Conservation (phyloP, 345 rosid species). For the Ceriops tagal region DNA sequence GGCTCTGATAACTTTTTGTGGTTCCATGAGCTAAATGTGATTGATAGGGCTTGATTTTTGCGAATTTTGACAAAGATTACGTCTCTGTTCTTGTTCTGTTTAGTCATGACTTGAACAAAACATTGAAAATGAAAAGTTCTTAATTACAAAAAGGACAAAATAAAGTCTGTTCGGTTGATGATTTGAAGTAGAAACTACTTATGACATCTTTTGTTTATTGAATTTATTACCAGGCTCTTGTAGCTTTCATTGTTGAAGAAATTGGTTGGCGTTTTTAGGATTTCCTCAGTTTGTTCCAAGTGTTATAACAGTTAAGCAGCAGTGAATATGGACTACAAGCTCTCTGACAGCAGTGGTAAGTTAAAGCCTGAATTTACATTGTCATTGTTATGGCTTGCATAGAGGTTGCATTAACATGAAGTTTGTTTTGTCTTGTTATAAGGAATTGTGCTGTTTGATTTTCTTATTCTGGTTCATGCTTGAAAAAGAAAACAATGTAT, state of each 20-base stretch:
- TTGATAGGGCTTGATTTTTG: not conserved
- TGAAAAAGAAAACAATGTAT: too few relatives aligned
- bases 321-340: slow-evolving; percentile 33
- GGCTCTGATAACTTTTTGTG: not conserved
- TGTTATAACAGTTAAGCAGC: not conserved
- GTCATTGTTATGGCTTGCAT: too few relatives aligned
- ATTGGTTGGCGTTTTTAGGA: not conserved
- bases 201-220: not conserved
- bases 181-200: not conserved
- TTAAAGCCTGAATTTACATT: not conserved
- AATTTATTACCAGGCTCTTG: not conserved
- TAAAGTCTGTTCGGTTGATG: too few relatives aligned
- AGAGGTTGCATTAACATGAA: too few relatives aligned
- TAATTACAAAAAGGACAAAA: too few relatives aligned
- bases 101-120: too few relatives aligned
- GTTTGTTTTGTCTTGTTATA: too few relatives aligned
- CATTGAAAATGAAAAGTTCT: too few relatives aligned
- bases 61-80: not conserved
- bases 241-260: not conserved
- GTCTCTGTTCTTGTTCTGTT: not conserved
- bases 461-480: too few relatives aligned
- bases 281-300: not conserved
- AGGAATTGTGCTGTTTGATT: too few relatives aligned
- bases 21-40: not conserved
- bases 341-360: slow-evolving; percentile 47